phyloP scores from a whole-genome alignment of 768 basidiomycete genomes.

The Serendipita vermifera region DNA sequence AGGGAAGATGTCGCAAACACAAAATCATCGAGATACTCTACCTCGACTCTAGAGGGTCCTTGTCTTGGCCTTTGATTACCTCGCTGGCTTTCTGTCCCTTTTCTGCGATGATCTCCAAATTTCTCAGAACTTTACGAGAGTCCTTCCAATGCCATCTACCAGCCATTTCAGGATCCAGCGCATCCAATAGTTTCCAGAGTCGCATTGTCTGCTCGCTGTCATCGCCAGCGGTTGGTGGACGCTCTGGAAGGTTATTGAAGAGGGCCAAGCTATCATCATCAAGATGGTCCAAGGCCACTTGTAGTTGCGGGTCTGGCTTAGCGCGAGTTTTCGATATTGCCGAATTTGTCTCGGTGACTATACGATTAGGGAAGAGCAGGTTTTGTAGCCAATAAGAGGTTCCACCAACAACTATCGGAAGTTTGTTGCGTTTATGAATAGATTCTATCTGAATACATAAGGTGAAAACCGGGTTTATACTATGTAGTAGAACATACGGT shows the following conservation, averaged over 20 bases:
- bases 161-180: conserved; percentile 61
- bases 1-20: background rate
- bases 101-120: conserved; percentile 63
- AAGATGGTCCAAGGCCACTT: conserved; percentile 30
- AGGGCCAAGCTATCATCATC: conserved; percentile 21
- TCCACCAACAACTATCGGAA: conserved; percentile 90
- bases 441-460: conserved; percentile 49
- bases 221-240: conserved; percentile 41
- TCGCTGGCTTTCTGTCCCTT: conserved; percentile 52
- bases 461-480: conserved; percentile 1
- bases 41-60: conserved; percentile 19
- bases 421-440: conserved; percentile 42
- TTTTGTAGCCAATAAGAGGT: conserved; percentile 98
- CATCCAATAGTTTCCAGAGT: conserved; percentile 51
- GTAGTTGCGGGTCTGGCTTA: conserved; percentile 32
- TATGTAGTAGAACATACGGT: conserved; percentile 40
- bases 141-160: conserved; percentile 94
- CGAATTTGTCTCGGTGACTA: conserved; percentile 24
- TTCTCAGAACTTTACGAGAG: conserved; percentile 76
- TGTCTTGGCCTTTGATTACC: conserved; percentile 50
- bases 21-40: conserved; percentile 9
- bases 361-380: conserved; percentile 73
- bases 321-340: conserved; percentile 3
- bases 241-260: conserved; percentile 45
- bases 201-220: conserved; percentile 45